Conservation (phyloP, 176 grass and related monocot genomes). For the Zea luxurians region DNA sequence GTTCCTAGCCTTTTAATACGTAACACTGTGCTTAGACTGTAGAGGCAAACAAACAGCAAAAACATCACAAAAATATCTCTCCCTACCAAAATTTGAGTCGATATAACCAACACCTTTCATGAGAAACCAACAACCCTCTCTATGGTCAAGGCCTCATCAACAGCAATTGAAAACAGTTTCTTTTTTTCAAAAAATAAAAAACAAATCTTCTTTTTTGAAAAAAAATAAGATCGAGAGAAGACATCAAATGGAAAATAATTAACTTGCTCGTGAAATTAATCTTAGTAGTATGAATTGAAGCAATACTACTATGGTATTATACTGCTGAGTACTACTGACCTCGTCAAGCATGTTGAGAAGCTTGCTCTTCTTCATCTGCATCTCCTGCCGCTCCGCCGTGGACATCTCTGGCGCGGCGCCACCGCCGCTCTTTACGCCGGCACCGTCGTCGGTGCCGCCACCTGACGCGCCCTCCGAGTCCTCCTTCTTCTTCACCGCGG, state of each 20-base stretch:
- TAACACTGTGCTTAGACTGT: conserved; percentile 27
- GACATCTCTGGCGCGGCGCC: conserved; percentile 51
- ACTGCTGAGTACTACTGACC: conserved; percentile 43
- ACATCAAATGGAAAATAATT: background rate
- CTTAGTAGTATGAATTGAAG: background rate
- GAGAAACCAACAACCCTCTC: background rate
- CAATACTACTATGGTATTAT: background rate
- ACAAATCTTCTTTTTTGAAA: background rate
- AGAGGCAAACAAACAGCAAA: conserved; percentile 32
- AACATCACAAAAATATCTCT: conserved; percentile 27
- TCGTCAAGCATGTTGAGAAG: conserved; percentile 97
- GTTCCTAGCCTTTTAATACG: conserved; percentile 26
- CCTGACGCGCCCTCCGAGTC: conserved; percentile 41
- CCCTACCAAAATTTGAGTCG: conserved; percentile 13
- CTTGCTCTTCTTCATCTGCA: conserved; percentile 99
- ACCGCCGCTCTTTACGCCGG: conserved; percentile 18
- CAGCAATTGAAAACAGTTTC: background rate
- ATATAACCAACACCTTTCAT: background rate
- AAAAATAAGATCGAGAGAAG: background rate
- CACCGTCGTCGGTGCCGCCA: conserved; percentile 42
- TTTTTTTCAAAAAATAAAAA: background rate
- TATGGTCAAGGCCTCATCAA: background rate
- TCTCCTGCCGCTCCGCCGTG: conserved; percentile 90
- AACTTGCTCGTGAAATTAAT: background rate
- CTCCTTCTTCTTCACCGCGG: conserved; percentile 51